These are phyloP conservation scores for Globisporangium iwayamae DNA, from an alignment of 352 stramenopile species.

Conservation along the genomic window DNA sequence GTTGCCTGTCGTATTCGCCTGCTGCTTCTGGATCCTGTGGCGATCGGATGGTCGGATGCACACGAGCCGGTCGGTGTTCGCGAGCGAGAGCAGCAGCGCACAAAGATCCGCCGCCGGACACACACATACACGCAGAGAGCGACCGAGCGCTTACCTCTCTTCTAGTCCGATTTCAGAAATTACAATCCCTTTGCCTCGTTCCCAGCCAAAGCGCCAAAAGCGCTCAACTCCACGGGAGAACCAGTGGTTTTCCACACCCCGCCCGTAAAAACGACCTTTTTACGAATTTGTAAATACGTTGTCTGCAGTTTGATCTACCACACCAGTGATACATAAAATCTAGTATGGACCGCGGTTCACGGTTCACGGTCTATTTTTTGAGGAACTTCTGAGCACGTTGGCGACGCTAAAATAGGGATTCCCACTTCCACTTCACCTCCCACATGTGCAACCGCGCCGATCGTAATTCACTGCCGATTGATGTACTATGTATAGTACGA, in stretches of 20 bases:
- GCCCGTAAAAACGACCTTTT: slow-evolving; percentile 22
- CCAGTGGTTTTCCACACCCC: slow-evolving; percentile 19
- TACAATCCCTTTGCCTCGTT: slow-evolving; percentile 23
- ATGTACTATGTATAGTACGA: background rate
- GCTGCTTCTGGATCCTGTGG: background rate
- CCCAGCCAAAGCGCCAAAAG: slow-evolving; percentile 20
- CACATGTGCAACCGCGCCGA: background rate
- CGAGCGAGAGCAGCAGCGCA: background rate
- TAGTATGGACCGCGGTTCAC: background rate
- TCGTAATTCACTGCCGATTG: too few species aligned
- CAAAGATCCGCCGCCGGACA: slow-evolving; percentile 3
- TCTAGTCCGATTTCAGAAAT: slow-evolving; percentile 89
- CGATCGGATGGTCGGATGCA: background rate
- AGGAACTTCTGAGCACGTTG: background rate
- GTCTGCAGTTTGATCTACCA: background rate
- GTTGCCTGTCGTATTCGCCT: background rate
- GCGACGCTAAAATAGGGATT: background rate
- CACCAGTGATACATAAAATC: background rate
- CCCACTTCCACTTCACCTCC: background rate
- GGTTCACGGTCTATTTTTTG: background rate
- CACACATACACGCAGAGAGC: slow-evolving; percentile 3
- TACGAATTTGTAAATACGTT: slow-evolving; percentile 16
- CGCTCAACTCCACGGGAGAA: slow-evolving; percentile 19
- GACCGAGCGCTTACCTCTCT: slow-evolving; percentile 56
- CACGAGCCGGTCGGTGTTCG: background rate